Base-by-base conservation (phyloP, 129 eudicot species). In the Flaveria sonorensis region DNA sequence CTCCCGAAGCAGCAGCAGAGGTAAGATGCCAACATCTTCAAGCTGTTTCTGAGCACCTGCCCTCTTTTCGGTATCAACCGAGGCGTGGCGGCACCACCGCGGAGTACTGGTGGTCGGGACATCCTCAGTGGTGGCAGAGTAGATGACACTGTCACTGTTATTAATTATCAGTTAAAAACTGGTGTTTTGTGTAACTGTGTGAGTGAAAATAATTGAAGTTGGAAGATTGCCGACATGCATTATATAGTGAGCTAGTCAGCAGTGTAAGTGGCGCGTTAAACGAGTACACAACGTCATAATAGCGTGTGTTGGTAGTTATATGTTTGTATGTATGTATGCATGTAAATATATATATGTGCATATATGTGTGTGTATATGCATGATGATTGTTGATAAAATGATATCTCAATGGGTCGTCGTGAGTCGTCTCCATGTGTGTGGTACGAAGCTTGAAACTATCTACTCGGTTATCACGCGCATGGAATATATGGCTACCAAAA, bases 51-150 rank as follows among this genome's bases (percentile, higher is more conserved):
- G 20, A 79, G 72, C 52, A 79, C 78, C 28, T 71, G 78, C 10
- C 83, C 83, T 72, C 83, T 80, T 80, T 80, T 3, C 18, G 79
- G 83, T 80, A 80, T 72, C 74, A 79, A 52, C 47, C 83, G 78
- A 50, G 68, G 78, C 42, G 61, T 46, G 42, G 48, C 26, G 26
- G 47, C 50, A 70, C 71, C 76, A 56, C 61, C 47, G 6, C 69
- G 39, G 39, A 46, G 2, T 45, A 61, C 6, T 10, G 19, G 13
- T 28, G 24, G 70, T 43, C 64, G 51, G 1, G 62, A 46, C 77
- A 78, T 78, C 61, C 24, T 70, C 50, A 3, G n/a, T 4, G 14
- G n/a, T 4, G 15, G 16, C 16, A 4, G 1, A 47, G 50, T 8
- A 8, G 50, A 45, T 45, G 48, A 45, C 10, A 10, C 2, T 4